Percentiles rank a stretch among this genome's conserved stretches.
Conservation (phyloP, 164 flowering plant genomes). For the Piper longum region DNA sequence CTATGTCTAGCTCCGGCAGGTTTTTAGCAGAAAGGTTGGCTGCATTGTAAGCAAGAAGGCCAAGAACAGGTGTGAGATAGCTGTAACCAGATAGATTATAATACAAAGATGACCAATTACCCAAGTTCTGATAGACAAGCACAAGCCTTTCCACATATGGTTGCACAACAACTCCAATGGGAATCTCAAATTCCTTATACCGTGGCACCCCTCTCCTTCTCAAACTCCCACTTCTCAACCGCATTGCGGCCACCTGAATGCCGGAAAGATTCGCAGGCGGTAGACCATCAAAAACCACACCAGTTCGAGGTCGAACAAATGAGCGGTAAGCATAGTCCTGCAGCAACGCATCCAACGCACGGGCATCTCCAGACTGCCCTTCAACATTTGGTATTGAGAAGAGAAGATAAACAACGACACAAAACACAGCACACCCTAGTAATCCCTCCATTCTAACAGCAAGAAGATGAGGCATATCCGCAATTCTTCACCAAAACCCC, state of each 20-base stretch:
- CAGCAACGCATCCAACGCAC: conserved; percentile 57
- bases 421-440: background rate
- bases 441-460: background rate
- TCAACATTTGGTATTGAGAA: conserved; percentile 10
- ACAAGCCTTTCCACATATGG: conserved; percentile 81
- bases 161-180: conserved; percentile 37
- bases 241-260: conserved; percentile 47
- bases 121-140: conserved; percentile 74
- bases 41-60: conserved; percentile 72
- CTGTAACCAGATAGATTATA: conserved; percentile 45
- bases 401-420: conserved; percentile 19
- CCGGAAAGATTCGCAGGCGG: conserved; percentile 63
- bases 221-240: conserved; percentile 80
- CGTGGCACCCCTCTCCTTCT: conserved; percentile 30
- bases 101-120: conserved; percentile 48
- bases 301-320: conserved; percentile 51
- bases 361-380: conserved; percentile 27
- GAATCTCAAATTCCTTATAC: conserved; percentile 56
- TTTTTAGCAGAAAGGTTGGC: conserved; percentile 43
- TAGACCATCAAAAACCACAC: conserved; percentile 31
- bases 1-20: conserved; percentile 40
- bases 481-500: background rate
- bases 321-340: conserved; percentile 80
- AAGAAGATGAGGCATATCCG: background rate
- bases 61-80: conserved; percentile 60